These are phyloP conservation scores for Ottelia alismoides DNA, from an alignment of 106 monocot species.

Conservation along the genomic window DNA sequence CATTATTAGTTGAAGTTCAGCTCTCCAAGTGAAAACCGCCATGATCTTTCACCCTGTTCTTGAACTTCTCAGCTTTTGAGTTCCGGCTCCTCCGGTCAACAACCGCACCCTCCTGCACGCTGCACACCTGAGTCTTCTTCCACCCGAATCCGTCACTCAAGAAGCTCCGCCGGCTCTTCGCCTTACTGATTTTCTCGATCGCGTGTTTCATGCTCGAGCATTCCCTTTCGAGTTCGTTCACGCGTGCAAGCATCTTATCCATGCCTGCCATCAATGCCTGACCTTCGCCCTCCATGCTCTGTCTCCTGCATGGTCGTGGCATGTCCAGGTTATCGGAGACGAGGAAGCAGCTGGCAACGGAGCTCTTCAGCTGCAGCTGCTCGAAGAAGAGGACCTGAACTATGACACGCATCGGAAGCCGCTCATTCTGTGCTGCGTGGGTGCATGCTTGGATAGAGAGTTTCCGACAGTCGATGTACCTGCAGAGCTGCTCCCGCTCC, in stretches of 20 bases:
- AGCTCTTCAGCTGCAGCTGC: conserved; percentile 41
- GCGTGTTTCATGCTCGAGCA: conserved; percentile 40
- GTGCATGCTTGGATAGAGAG: conserved; percentile 51
- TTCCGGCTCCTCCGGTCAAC: conserved; percentile 10
- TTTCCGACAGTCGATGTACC: conserved; percentile 49
- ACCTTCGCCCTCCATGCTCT: too few species aligned
- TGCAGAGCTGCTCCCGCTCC: conserved; percentile 44
- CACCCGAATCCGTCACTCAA: too few species aligned
- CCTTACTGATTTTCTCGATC: conserved; percentile 36
- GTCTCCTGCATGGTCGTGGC: too few species aligned
- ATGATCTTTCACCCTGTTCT: too few species aligned
- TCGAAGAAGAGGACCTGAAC: conserved; percentile 64
- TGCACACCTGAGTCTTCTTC: too few species aligned
- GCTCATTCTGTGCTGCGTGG: conserved; percentile 52
- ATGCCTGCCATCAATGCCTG: too few species aligned
- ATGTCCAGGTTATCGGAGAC: conserved; percentile 21
- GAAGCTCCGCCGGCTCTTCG: conserved; percentile 12
- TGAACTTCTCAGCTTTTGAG: too few species aligned
- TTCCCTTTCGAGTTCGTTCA: conserved; percentile 56
- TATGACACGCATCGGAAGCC: conserved; percentile 38
- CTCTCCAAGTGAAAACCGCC: too few species aligned
- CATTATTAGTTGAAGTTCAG: too few species aligned
- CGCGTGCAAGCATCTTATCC: conserved; percentile 32
- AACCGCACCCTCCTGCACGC: too few species aligned
- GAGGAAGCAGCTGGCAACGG: conserved; percentile 40